phyloP scores from a whole-genome alignment of 192 early-diverging fungal species.

The Backusella mclennaniae region DNA sequence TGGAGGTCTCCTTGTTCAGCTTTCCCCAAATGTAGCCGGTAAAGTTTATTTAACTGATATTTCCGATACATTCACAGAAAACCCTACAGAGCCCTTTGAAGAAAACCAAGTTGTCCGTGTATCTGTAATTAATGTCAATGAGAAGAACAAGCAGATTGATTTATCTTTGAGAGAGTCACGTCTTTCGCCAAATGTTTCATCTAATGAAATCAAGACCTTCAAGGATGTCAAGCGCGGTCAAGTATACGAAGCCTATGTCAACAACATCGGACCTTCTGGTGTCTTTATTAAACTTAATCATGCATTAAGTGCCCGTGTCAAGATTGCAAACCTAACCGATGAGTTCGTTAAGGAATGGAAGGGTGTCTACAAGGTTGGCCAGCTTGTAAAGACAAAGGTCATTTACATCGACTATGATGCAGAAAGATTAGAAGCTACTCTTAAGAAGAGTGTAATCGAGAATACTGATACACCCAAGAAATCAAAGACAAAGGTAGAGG shows the following conservation, averaged over 20 bases:
- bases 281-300: slow-evolving; percentile 72
- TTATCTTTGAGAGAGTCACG: slow-evolving; percentile 63
- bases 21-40: slow-evolving; percentile 58
- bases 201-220: slow-evolving; percentile 48
- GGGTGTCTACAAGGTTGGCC: slow-evolving; percentile 63
- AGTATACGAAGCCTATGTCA: slow-evolving; percentile 72
- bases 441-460: slow-evolving; percentile 60
- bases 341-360: slow-evolving; percentile 87
- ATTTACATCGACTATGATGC: slow-evolving; percentile 54
- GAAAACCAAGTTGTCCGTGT: slow-evolving; percentile 77
- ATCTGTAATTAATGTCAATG: slow-evolving; percentile 56
- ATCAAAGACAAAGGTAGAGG: slow-evolving; percentile 35
- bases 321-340: slow-evolving; percentile 86
- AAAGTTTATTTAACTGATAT: slow-evolving; percentile 62
- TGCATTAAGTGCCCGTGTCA: slow-evolving; percentile 67
- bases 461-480: slow-evolving; percentile 33
- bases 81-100: slow-evolving; percentile 54
- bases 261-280: slow-evolving; percentile 66
- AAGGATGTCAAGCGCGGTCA: slow-evolving; percentile 60
- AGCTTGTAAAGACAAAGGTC: slow-evolving; percentile 76
- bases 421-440: slow-evolving; percentile 67
- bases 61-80: slow-evolving; percentile 38
- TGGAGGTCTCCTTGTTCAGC: slow-evolving; percentile 51
- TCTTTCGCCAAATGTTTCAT: slow-evolving; percentile 36
- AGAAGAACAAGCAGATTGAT: slow-evolving; percentile 55